Evolutionary conservation across 176 grass and related monocot genomes (phyloP).

Genomic region (Pharus latifolius): DNA sequence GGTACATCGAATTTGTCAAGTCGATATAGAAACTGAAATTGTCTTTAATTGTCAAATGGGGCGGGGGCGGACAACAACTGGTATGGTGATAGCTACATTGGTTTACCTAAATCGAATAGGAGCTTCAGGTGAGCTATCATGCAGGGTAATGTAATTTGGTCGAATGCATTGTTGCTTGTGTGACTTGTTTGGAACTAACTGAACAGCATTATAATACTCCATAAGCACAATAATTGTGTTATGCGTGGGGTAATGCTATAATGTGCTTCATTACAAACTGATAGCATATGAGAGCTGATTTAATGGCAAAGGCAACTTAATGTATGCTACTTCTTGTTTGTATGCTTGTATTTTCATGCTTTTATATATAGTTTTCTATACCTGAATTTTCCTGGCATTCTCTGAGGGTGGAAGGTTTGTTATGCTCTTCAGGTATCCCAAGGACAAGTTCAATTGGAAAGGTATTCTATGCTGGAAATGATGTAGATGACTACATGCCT

Average conservation of each 20-base stretch:
- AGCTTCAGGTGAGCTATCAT: slow-evolving; percentile 65
- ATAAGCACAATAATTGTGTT: not conserved
- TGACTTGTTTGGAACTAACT: slow-evolving; percentile 6
- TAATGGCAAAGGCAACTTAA: not conserved
- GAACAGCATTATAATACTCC: slow-evolving; percentile 1
- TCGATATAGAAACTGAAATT: slow-evolving; percentile 86
- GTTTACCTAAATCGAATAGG: slow-evolving; percentile 95
- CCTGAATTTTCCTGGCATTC: slow-evolving; percentile 3
- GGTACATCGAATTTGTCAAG: slow-evolving; percentile 79
- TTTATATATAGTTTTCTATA: not conserved
- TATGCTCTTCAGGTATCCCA: slow-evolving; percentile 57
- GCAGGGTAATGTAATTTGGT: slow-evolving; percentile 11
- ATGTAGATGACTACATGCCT: slow-evolving; percentile 60
- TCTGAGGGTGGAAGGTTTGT: not conserved
- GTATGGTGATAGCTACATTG: slow-evolving; percentile 98
- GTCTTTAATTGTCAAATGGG: slow-evolving; percentile 99
- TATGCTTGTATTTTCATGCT: not conserved
- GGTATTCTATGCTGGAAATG: slow-evolving; percentile 71
- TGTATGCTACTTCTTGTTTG: slow-evolving; percentile 9
- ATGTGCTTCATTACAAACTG: slow-evolving; percentile 4
- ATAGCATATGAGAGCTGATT: slow-evolving; percentile 6
- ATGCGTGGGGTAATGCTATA: slow-evolving; percentile 21
- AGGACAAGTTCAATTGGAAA: slow-evolving; percentile 82
- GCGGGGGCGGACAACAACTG: slow-evolving; percentile 90
- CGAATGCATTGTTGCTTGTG: not conserved